Evolutionary conservation across 2,329 filamentous ascomycete genomes (phyloP).

Genomic region (Trichoderma afroharzianum): DNA sequence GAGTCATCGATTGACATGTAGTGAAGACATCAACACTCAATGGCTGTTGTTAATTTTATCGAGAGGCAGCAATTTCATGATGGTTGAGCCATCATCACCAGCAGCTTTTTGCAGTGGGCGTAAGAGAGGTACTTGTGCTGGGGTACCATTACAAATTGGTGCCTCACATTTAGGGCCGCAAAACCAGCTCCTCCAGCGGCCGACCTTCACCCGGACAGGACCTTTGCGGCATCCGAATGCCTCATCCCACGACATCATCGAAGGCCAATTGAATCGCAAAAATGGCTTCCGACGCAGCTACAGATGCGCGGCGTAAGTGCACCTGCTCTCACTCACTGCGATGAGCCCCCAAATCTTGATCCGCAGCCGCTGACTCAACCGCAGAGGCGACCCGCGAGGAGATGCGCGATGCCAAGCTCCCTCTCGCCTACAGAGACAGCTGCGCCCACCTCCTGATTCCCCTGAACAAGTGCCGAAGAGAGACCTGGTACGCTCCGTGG

Average conservation of each 20-base stretch:
- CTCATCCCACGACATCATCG: constrained; percentile 18
- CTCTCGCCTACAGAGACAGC: constrained; percentile 88
- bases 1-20: neutral
- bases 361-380: neutral
- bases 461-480: constrained; percentile 87
- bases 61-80: neutral
- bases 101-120: neutral
- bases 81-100: neutral
- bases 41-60: neutral
- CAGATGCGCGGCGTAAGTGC: constrained; percentile 39
- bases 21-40: accelerated
- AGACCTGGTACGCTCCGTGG: constrained; percentile 94
- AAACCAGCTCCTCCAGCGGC: neutral
- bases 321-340: neutral
- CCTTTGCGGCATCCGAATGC: constrained; percentile 2
- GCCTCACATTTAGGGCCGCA: constrained; percentile 9
- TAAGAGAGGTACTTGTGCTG: neutral
- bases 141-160: neutral
- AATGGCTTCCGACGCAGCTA: constrained; percentile 37
- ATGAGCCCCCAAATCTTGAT: neutral
- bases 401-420: constrained; percentile 88
- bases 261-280: constrained; percentile 35
- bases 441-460: constrained; percentile 94
- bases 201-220: constrained; percentile 15
- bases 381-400: constrained; percentile 79